Evolutionary conservation across 768 basidiomycete species (phyloP), one percentile per base, ranked within the genome.

Genomic region (Leccinum aurantiacum): DNA sequence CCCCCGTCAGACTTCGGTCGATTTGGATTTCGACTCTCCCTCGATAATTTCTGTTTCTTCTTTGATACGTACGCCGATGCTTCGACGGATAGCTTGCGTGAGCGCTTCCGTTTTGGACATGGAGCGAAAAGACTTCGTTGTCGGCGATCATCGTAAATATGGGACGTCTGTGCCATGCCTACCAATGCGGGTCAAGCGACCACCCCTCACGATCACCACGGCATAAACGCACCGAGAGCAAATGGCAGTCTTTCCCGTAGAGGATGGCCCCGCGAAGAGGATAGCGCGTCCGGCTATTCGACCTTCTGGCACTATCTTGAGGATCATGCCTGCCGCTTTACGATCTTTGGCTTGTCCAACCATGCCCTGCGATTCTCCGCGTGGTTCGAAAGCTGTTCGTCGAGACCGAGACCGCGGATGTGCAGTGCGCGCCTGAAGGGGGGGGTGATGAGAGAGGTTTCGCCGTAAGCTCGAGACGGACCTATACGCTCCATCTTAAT

Each of bases 21-120:
- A 99, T 95, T 73, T 98, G 95, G 65, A 98, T 95, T 77, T 99
- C 96, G 9, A 98, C 94, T 99, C 96, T 56, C 97, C 97, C 71
- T 97, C 95, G 63, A 98, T 95, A 55, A 99, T 83, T 70, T 99
- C 97, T 3, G 91, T 91, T 78, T 98, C 96, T 72, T 98, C 97
- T 73, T 93, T 96, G 70, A 99, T 98, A 49, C 96, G 82, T 1
- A 99, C 95, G 19, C 96, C 97, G 69, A 99, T 99, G 69, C 93
- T 94, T 67, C 96, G 81, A 66, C 96, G 82, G 77, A 99, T 93
- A 0, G 95, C 94, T 72, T 98, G 96, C 1, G 95, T 98, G 61
- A 99, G 83, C 24, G 95, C 94, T 72, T 99, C 97, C 3, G 97
- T 99, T 77, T 98, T 98, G 29, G 91, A 95, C 93, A 98, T 97